Conservation (phyloP, 2,329 filamentous ascomycete genomes). For the Pestalotiopsis sp. region DNA sequence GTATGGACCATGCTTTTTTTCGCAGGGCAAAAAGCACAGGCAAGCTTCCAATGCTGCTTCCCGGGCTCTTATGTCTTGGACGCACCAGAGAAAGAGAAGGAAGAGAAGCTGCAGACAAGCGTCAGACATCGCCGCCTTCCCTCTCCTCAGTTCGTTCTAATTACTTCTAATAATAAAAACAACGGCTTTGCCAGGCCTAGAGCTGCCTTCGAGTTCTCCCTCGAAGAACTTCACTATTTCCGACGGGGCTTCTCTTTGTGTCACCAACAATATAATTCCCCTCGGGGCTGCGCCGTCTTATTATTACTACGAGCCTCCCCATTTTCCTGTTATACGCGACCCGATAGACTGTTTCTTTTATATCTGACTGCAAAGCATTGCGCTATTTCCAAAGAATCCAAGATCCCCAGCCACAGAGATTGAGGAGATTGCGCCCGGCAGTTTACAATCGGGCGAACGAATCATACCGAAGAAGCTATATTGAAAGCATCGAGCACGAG, state of each 20-base stretch:
- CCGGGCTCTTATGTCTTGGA: neutral
- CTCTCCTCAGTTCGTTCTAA: neutral
- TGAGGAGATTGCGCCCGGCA: neutral
- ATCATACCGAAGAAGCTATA: neutral
- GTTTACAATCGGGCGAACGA: neutral
- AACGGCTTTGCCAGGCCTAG: neutral
- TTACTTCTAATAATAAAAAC: conserved; percentile 7
- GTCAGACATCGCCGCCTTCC: conserved; percentile 5
- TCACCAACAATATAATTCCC: neutral
- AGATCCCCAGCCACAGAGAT: neutral
- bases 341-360: neutral
- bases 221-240: neutral
- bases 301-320: neutral
- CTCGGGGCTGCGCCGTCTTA: neutral
- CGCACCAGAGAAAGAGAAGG: neutral
- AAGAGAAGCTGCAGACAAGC: conserved; percentile 6
- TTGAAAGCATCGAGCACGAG: neutral
- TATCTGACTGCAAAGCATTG: neutral
- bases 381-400: neutral
- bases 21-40: no score
- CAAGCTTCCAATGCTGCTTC: neutral
- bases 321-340: conserved; percentile 1
- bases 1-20: no score
- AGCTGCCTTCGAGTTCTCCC: conserved; percentile 3
- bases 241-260: neutral